phyloP scores from a whole-genome alignment of 75 land plant species.

The Cryptomeria japonica region DNA sequence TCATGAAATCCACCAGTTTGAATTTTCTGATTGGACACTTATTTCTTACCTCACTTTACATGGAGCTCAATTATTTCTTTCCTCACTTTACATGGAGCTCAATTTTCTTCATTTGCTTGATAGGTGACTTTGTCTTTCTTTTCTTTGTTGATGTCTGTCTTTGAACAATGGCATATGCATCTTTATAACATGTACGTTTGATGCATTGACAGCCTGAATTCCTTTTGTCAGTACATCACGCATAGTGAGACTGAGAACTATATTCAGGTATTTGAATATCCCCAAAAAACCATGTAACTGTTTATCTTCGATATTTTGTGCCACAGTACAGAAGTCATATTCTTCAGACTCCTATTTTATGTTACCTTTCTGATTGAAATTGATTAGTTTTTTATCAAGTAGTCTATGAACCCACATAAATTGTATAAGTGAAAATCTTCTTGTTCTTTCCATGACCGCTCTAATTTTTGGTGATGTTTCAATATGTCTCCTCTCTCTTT shows the following conservation, averaged over 20 bases:
- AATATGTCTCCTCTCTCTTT: background rate
- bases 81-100: too few species aligned
- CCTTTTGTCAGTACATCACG: background rate
- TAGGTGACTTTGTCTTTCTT: background rate
- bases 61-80: too few species aligned
- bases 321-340: background rate
- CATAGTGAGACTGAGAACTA: background rate
- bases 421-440: background rate
- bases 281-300: background rate
- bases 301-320: background rate
- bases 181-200: too few species aligned
- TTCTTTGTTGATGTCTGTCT: background rate
- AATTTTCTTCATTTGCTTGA: background rate
- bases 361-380: background rate
- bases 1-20: too few species aligned
- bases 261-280: background rate
- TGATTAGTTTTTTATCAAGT: background rate
- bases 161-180: too few species aligned
- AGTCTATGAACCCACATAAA: background rate
- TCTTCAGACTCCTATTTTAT: too few species aligned
- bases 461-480: background rate
- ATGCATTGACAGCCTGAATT: too few species aligned
- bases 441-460: background rate
- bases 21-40: too few species aligned
- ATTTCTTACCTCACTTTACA: too few species aligned